Evolutionary conservation across 352 stramenopile species (phyloP).

Genomic region (Plasmopara muralis): DNA sequence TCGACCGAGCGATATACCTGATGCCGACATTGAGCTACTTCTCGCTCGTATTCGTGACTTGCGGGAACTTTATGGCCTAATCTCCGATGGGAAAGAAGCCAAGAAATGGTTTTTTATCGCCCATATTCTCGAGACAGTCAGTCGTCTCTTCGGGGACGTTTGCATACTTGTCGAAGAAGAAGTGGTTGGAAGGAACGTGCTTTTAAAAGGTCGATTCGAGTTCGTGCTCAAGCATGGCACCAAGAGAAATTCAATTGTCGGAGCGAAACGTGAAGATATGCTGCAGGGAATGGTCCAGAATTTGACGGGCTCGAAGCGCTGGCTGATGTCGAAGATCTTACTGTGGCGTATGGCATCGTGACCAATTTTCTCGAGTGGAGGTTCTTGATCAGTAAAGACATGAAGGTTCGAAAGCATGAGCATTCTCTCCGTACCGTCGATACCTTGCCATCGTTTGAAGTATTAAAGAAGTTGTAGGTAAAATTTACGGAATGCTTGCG

Average conservation of each 20-base stretch:
- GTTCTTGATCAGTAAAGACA: conserved; percentile 19
- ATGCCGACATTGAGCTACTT: conserved; percentile 2
- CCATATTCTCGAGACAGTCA: conserved; percentile 3
- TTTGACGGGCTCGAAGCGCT: no score
- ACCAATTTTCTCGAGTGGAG: conserved; percentile 22
- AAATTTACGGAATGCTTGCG: no score
- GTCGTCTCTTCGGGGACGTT: conserved; percentile 4
- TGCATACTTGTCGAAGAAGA: conserved; percentile 9
- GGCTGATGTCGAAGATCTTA: neutral
- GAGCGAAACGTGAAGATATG: no score
- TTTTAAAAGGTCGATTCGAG: conserved; percentile 2
- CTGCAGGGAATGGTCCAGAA: no score
- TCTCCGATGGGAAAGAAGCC: no score
- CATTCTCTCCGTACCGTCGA: no score
- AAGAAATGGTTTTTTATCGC: no score
- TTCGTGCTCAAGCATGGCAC: no score
- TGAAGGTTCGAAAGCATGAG: conserved; percentile 9
- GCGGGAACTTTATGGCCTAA: neutral
- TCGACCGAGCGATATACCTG: conserved; percentile 1
- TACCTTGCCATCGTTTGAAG: no score
- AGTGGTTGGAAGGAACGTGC: conserved; percentile 16
- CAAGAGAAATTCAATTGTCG: no score
- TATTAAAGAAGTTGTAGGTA: no score
- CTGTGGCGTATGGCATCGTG: conserved; percentile 18
- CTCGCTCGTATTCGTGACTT: conserved; percentile 3